phyloP scores from a whole-genome alignment of 148 eudicot species.

The Heliamphora exappendiculata region DNA sequence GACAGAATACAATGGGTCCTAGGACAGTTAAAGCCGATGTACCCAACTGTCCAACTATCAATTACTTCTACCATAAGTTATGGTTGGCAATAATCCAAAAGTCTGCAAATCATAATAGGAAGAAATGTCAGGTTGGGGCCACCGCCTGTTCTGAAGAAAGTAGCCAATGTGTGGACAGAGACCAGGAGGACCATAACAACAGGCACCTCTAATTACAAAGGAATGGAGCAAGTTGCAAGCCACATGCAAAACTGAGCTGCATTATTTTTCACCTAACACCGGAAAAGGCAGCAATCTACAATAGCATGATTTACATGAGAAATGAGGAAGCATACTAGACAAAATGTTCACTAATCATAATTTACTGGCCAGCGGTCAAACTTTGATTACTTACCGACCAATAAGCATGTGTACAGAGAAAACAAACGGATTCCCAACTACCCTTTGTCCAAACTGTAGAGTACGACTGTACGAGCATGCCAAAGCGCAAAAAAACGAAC shows the following conservation, averaged over 20 bases:
- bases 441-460: neutral
- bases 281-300: neutral
- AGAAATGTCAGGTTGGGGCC: conserved; percentile 13
- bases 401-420: neutral
- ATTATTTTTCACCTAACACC: conserved; percentile 10
- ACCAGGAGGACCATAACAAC: neutral
- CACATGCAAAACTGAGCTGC: neutral
- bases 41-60: conserved; percentile 26
- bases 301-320: conserved; percentile 3
- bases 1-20: conserved; percentile 8
- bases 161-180: neutral
- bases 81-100: conserved; percentile 3
- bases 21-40: conserved; percentile 19
- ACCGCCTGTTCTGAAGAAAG: neutral
- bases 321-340: neutral
- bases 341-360: neutral
- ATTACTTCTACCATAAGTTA: conserved; percentile 10
- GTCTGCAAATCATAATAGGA: neutral
- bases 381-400: neutral
- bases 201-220: neutral
- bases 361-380: neutral
- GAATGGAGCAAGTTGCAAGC: conserved; percentile 8
- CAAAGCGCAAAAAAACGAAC: conserved; percentile 4
- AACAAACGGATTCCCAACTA: neutral
- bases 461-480: neutral